These are phyloP conservation scores for Arbutus unedo DNA, from an alignment of 148 eudicot genomes.

Conservation along the genomic window DNA sequence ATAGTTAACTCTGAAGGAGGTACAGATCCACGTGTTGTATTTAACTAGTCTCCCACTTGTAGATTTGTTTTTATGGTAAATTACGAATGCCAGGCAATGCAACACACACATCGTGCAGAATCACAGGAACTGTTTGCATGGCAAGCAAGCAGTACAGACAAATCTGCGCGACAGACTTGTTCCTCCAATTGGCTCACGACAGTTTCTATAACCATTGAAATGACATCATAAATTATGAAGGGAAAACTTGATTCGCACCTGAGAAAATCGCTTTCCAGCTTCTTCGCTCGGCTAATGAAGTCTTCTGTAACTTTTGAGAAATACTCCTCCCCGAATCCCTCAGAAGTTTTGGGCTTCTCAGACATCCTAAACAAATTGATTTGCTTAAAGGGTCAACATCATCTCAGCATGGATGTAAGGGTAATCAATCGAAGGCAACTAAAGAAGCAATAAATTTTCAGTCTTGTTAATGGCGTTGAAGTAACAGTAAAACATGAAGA, in stretches of 20 bases:
- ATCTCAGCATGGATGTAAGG: background rate
- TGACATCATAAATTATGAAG: background rate
- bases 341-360: slow-evolving; percentile 29
- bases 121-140: background rate
- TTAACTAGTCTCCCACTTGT: background rate
- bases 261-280: slow-evolving; percentile 39
- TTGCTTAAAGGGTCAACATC: background rate
- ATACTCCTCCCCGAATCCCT: slow-evolving; percentile 25
- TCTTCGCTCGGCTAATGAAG: slow-evolving; percentile 34
- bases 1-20: background rate
- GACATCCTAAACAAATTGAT: slow-evolving; percentile 26
- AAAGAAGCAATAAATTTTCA: background rate
- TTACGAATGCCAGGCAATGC: background rate
- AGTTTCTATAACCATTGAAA: slow-evolving; percentile 1
- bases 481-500: background rate
- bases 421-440: background rate
- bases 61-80: background rate
- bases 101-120: background rate
- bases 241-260: slow-evolving; percentile 35
- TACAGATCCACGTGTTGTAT: background rate
- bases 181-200: background rate
- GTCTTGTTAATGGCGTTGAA: background rate
- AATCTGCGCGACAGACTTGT: background rate
- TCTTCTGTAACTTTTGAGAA: slow-evolving; percentile 34
- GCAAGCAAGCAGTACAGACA: no score